Conservation (phyloP, 768 basidiomycete species). For the Trametes cinnabarina region DNA sequence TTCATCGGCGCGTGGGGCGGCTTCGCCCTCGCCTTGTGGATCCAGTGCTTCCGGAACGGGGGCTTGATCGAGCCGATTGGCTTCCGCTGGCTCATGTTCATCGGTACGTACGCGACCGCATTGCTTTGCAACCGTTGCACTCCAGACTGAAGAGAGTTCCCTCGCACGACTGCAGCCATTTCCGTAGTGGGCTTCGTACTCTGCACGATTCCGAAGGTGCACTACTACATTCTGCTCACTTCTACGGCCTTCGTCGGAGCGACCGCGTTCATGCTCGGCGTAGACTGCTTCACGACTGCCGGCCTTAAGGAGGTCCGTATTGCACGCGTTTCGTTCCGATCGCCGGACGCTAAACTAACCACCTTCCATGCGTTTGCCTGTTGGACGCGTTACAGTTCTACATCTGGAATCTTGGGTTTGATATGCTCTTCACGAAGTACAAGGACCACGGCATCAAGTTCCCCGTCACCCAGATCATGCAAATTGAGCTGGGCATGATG, state of each 20-base stretch:
- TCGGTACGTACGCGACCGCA: slow-evolving; percentile 59
- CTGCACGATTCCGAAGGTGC: slow-evolving; percentile 82
- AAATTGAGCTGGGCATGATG: slow-evolving; percentile 89
- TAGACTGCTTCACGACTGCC: slow-evolving; percentile 91
- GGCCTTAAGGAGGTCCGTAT: slow-evolving; percentile 83
- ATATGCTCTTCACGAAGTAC: slow-evolving; percentile 74
- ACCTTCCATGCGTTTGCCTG: slow-evolving; percentile 15
- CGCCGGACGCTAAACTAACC: not conserved
- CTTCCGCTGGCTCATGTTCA: slow-evolving; percentile 86
- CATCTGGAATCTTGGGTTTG: slow-evolving; percentile 92
- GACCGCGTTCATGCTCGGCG: slow-evolving; percentile 85
- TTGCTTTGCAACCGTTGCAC: slow-evolving; percentile 10
- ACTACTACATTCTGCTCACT: slow-evolving; percentile 82
- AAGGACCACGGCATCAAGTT: slow-evolving; percentile 63
- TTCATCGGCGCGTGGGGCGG: slow-evolving; percentile 84
- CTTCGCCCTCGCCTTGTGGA: slow-evolving; percentile 81
- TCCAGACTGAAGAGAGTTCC: slow-evolving; percentile 23
- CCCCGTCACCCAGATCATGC: slow-evolving; percentile 86
- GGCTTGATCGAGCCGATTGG: slow-evolving; percentile 78
- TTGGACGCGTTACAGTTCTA: slow-evolving; percentile 64
- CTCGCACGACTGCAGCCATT: slow-evolving; percentile 44
- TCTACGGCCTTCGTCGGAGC: slow-evolving; percentile 90
- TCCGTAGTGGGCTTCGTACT: slow-evolving; percentile 77
- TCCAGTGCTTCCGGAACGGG: slow-evolving; percentile 81
- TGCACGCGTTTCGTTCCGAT: not conserved